These are phyloP conservation scores for Calamus simplicifolius DNA, from an alignment of 176 grass and related monocot genomes.

Conservation along the genomic window DNA sequence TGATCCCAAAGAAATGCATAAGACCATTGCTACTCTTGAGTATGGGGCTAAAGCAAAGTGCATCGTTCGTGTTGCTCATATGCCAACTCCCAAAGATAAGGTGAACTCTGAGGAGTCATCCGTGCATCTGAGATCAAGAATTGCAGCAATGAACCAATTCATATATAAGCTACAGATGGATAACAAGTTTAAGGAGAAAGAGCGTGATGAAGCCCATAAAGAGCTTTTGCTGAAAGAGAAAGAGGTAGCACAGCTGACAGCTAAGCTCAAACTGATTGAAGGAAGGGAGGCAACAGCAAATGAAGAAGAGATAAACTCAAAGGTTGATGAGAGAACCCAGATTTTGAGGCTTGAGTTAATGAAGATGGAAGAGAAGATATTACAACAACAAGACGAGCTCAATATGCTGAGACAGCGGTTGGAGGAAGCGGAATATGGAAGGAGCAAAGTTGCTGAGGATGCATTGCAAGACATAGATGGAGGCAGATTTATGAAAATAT, in stretches of 20 bases:
- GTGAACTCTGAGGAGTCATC: constrained; percentile 56
- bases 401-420: constrained; percentile 34
- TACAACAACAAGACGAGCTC: constrained; percentile 52
- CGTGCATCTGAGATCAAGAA: constrained; percentile 50
- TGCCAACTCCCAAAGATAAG: constrained; percentile 52
- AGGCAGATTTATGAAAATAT: constrained; percentile 34
- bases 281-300: constrained; percentile 23
- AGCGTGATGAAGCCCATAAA: constrained; percentile 43
- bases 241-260: constrained; percentile 39
- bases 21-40: constrained; percentile 82
- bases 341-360: constrained; percentile 31
- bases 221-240: constrained; percentile 47
- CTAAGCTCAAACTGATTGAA: constrained; percentile 45
- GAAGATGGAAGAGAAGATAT: constrained; percentile 46
- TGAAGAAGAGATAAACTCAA: constrained; percentile 51
- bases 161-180: constrained; percentile 77
- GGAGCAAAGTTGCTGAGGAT: constrained; percentile 8
- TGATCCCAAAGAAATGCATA: constrained; percentile 80
- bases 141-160: constrained; percentile 73
- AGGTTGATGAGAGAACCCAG: constrained; percentile 37
- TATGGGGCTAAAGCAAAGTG: constrained; percentile 97
- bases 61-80: constrained; percentile 67
- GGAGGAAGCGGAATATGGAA: constrained; percentile 48
- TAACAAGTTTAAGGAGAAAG: constrained; percentile 51
- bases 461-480: constrained; percentile 32